A percentile compares a stretch with the other conserved stretches of the same genome.
Evolutionary conservation across 306 rosid species (phyloP).

Genomic region (Senna tora): DNA sequence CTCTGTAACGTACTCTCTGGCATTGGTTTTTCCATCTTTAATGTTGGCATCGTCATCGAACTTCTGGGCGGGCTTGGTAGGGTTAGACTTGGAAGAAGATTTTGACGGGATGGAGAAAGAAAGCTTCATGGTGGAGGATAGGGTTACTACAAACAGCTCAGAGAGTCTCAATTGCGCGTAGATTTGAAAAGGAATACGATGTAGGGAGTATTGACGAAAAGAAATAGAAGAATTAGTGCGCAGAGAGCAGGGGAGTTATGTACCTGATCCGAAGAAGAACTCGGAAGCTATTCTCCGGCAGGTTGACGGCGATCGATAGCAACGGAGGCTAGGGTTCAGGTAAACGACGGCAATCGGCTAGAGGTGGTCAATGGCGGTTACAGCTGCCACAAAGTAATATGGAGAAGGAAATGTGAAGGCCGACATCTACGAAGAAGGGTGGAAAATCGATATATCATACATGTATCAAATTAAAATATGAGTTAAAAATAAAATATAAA

Average conservation of each 20-base stretch:
- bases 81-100: constrained; percentile 42
- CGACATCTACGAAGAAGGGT: too few relatives aligned
- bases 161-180: background rate
- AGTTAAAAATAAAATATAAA: too few relatives aligned
- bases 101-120: constrained; percentile 53
- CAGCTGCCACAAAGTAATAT: too few relatives aligned
- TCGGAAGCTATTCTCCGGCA: background rate
- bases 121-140: constrained; percentile 40
- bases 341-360: background rate
- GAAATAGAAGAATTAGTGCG: background rate
- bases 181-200: background rate
- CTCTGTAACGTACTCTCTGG: constrained; percentile 43
- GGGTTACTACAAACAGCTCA: background rate
- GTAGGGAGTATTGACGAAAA: background rate
- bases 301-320: background rate
- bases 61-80: constrained; percentile 35
- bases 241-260: background rate
- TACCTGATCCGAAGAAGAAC: background rate
- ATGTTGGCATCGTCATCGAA: constrained; percentile 1
- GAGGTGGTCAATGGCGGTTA: background rate
- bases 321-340: background rate
- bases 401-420: background rate
- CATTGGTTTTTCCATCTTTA: background rate
- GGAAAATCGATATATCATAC: too few relatives aligned
- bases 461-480: too few relatives aligned